phyloP scores from a whole-genome alignment of 768 basidiomycete genomes.

The Tubosaeta sp. region DNA sequence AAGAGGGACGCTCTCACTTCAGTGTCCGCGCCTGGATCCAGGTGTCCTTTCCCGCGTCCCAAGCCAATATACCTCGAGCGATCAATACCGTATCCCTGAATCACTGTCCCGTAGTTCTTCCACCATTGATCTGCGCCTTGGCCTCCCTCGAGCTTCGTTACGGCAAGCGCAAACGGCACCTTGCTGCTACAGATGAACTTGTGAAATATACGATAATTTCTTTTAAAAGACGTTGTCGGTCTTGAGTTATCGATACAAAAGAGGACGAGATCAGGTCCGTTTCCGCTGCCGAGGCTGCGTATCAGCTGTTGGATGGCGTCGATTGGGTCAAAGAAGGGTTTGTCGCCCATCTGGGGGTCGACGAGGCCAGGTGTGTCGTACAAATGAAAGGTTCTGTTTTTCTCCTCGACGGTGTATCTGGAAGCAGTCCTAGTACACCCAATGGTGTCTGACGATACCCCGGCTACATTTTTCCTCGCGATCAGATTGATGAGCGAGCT shows the following conservation, averaged over 20 bases:
- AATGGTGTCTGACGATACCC: conserved; percentile 27
- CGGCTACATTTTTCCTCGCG: conserved; percentile 20
- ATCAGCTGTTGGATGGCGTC: conserved; percentile 28
- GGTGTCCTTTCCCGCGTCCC: conserved; percentile 22
- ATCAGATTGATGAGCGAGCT: conserved; percentile 43
- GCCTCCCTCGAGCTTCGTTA: conserved; percentile 29
- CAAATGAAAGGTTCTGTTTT: conserved; percentile 20
- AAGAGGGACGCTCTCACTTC: conserved; percentile 26
- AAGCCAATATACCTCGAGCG: conserved; percentile 32
- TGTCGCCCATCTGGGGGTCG: conserved; percentile 20
- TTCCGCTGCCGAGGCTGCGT: conserved; percentile 23
- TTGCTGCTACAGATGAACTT: conserved; percentile 23
- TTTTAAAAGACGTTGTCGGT: conserved; percentile 23
- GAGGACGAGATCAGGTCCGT: conserved; percentile 28
- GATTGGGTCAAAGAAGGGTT: conserved; percentile 21
- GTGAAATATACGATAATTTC: conserved; percentile 27
- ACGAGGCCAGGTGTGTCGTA: conserved; percentile 34
- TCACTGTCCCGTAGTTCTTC: conserved; percentile 18
- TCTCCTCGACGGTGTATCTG: conserved; percentile 23
- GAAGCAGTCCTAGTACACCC: conserved; percentile 32
- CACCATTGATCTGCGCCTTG: conserved; percentile 34
- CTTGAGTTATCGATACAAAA: conserved; percentile 29
- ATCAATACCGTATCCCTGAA: conserved; percentile 13
- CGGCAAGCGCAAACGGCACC: conserved; percentile 26
- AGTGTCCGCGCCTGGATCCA: conserved; percentile 15